These are phyloP conservation scores for Geoglossum cookeanum DNA, from an alignment of 2,329 filamentous ascomycete species.

Conservation along the genomic window DNA sequence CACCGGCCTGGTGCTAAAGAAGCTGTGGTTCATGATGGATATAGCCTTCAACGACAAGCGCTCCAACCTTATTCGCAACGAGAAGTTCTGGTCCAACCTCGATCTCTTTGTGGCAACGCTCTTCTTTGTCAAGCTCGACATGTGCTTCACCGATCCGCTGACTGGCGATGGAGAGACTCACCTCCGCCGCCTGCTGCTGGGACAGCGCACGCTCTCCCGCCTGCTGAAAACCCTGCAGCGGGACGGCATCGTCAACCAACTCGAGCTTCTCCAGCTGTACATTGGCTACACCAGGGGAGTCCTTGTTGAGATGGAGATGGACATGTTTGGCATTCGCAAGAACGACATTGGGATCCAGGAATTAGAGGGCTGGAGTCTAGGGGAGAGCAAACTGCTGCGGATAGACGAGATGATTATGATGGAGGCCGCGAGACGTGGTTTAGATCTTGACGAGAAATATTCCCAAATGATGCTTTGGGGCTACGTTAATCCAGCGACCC, in stretches of 20 bases:
- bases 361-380: slow-evolving; percentile 36
- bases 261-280: slow-evolving; percentile 37
- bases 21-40: slow-evolving; percentile 59
- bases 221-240: slow-evolving; percentile 42
- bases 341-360: slow-evolving; percentile 33
- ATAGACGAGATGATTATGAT: slow-evolving; percentile 39
- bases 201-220: slow-evolving; percentile 35
- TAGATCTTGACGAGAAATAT: slow-evolving; percentile 35
- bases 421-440: slow-evolving; percentile 33
- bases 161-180: slow-evolving; percentile 30
- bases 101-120: slow-evolving; percentile 43
- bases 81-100: slow-evolving; percentile 33
- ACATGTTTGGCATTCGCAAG: slow-evolving; percentile 32
- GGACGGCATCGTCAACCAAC: slow-evolving; percentile 27
- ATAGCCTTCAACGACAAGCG: slow-evolving; percentile 37
- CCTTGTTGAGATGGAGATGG: slow-evolving; percentile 14
- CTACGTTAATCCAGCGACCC: slow-evolving; percentile 33
- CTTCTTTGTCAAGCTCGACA: slow-evolving; percentile 53
- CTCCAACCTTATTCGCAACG: slow-evolving; percentile 32
- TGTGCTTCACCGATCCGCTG: slow-evolving; percentile 47
- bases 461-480: slow-evolving; percentile 44
- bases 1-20: slow-evolving; percentile 33
- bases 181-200: slow-evolving; percentile 39
- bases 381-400: slow-evolving; percentile 22
- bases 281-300: slow-evolving; percentile 34